phyloP scores from a whole-genome alignment of 1,284 basidiomycete genomes.

The Malassezia sp. region DNA sequence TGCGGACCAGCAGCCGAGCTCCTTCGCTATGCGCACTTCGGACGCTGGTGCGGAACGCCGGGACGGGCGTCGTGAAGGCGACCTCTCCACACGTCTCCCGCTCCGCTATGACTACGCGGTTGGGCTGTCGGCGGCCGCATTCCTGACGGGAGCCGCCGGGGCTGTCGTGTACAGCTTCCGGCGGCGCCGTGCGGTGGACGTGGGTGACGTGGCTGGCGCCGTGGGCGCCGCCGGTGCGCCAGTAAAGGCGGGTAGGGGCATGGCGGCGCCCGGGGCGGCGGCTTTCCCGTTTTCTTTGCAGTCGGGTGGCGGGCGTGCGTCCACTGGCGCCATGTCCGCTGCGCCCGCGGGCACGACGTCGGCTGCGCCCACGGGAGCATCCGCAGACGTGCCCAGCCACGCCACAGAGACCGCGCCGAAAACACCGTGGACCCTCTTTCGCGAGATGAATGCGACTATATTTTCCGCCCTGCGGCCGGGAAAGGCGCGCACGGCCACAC shows the following conservation, averaged over 20 bases:
- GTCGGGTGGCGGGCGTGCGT: too few species aligned
- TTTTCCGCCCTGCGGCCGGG: constrained; percentile 4
- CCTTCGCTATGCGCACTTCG: too few species aligned
- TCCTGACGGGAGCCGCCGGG: constrained; percentile 9
- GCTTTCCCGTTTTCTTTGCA: too few species aligned
- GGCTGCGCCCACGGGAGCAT: not conserved
- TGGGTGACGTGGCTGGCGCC: not conserved
- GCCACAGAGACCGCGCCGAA: not conserved
- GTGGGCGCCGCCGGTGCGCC: not conserved
- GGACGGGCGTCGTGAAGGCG: too few species aligned
- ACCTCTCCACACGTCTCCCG: too few species aligned
- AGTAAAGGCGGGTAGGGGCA: too few species aligned
- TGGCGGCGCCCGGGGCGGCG: too few species aligned
- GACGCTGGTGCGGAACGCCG: not conserved
- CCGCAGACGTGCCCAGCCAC: not conserved
- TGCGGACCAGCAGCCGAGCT: too few species aligned
- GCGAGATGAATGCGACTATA: constrained; percentile 13
- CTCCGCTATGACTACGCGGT: not conserved
- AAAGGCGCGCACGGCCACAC: too few species aligned
- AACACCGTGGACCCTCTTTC: constrained; percentile 3
- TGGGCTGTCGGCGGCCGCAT: constrained; percentile 1
- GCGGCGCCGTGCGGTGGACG: not conserved
- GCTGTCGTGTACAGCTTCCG: constrained; percentile 3
- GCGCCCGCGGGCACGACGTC: not conserved
- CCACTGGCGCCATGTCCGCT: not conserved